These are phyloP conservation scores for Pseudognaphalium luteoalbum DNA, from an alignment of 129 eudicot genomes.

Conservation along the genomic window DNA sequence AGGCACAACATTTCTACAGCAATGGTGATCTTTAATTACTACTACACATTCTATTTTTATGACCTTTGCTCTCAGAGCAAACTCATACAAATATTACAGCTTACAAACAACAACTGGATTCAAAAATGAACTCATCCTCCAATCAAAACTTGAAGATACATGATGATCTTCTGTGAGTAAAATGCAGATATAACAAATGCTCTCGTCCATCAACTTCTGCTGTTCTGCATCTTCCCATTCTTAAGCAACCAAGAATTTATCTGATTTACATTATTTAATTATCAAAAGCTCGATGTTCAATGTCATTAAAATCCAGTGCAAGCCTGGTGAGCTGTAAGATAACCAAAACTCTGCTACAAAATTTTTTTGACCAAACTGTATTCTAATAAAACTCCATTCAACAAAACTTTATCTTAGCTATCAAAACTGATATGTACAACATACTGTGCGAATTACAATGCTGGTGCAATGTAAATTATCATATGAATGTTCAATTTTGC, in stretches of 20 bases:
- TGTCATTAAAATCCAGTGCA: slow-evolving; percentile 1
- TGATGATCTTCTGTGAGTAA: slow-evolving; percentile 13
- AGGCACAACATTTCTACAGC: slow-evolving; percentile 10
- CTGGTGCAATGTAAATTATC: background rate
- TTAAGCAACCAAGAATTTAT: background rate
- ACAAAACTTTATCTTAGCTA: background rate
- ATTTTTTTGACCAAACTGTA: background rate
- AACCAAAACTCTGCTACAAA: background rate
- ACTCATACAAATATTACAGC: slow-evolving; percentile 19
- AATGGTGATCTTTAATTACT: slow-evolving; percentile 11
- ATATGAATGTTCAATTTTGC: too few relatives aligned
- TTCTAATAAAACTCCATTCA: too few relatives aligned
- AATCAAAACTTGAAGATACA: slow-evolving; percentile 19
- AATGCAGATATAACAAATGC: slow-evolving; percentile 5
- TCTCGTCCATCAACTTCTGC: background rate
- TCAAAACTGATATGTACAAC: background rate
- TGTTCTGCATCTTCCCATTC: slow-evolving; percentile 17
- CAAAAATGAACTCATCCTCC: slow-evolving; percentile 20
- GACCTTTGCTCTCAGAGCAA: slow-evolving; percentile 10
- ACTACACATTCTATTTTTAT: slow-evolving; percentile 21
- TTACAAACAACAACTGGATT: background rate
- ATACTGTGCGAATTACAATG: background rate
- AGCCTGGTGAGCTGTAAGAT: background rate
- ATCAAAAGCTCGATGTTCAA: slow-evolving; percentile 3
- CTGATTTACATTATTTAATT: background rate